A percentile compares a stretch with the other conserved stretches of the same genome.
These are phyloP conservation scores for Populus euphratica DNA, from an alignment of 345 rosid genomes.

Conservation along the genomic window DNA sequence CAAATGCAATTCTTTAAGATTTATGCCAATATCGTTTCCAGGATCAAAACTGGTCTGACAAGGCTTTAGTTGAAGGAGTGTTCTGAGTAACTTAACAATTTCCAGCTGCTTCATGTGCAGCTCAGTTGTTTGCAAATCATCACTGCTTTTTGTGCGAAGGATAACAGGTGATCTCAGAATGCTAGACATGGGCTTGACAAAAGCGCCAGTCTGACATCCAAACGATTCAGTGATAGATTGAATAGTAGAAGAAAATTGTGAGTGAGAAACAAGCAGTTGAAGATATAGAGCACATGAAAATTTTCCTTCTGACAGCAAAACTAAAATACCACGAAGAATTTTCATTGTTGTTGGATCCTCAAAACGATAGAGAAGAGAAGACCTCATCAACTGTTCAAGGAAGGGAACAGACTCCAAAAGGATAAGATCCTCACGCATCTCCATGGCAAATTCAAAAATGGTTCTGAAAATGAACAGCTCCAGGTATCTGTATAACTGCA, in stretches of 20 bases:
- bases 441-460: conserved; percentile 42
- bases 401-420: conserved; percentile 58
- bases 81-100: conserved; percentile 64
- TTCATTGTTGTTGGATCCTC: conserved; percentile 64
- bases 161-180: conserved; percentile 54
- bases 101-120: conserved; percentile 46
- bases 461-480: conserved; percentile 67
- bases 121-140: conserved; percentile 30
- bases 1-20: conserved; percentile 57
- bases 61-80: conserved; percentile 39
- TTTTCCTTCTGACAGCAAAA: conserved; percentile 51
- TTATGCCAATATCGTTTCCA: conserved; percentile 50
- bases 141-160: conserved; percentile 28
- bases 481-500: conserved; percentile 51
- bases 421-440: conserved; percentile 52
- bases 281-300: conserved; percentile 49
- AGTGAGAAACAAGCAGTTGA: conserved; percentile 71
- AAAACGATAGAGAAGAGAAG: conserved; percentile 68
- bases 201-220: conserved; percentile 44
- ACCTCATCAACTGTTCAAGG: conserved; percentile 60
- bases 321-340: conserved; percentile 46
- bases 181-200: conserved; percentile 68
- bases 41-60: conserved; percentile 24
- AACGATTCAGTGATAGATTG: conserved; percentile 36
- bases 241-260: conserved; percentile 66